Base-by-base conservation (phyloP, 1,284 basidiomycete species). In the Irpex sp. region DNA sequence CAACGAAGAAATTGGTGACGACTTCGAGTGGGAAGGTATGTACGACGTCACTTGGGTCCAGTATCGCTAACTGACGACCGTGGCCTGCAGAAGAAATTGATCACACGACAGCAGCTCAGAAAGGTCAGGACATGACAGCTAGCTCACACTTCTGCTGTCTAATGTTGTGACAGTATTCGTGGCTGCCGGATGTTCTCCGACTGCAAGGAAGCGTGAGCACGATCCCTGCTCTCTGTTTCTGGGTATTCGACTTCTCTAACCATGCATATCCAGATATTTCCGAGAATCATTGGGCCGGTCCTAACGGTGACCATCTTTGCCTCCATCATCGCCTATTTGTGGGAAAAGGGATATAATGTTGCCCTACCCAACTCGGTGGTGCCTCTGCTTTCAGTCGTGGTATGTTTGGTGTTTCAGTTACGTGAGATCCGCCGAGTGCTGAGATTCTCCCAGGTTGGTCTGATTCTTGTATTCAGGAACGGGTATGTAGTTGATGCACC, bases 321-420 rank as follows among this genome's bases (percentile, higher is more conserved):
- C 1, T 79, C 76, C 17, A 70, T 80, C 11, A 82, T 91, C 17
- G 83, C 83, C 17, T 90, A 87, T 73, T 80, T 82, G 33, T 81
- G 81, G 71, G 76, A 79, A 6, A 76, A 74, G 62, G 89, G 88
- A 0, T 78, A 83, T 59, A 71, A 77, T 31, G 74, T 93, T 58
- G 77, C 79, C 21, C 77, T 91, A 60, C 84, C 89, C 6, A 92
- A 90, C 72, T 86, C 87, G 4, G 86, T 94, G 67, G 86, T 95
- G 4, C 94, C 94, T 1, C 77, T 97, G 55, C 81, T 97, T 26
- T 93, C 92, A 5, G 92, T 97, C 13, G 95, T 97, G 66, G 95
- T 96, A 65, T 80, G 92, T 75, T 67, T 64, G 39, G n/a, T 63
- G 61, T 53, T 61, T 60, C 55, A 15, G 19, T 53, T 58, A 60